Percentiles rank a stretch among this genome's conserved stretches.
These are phyloP conservation scores for Penstemon newberryi DNA, from an alignment of 257 asterid genomes.

Conservation along the genomic window DNA sequence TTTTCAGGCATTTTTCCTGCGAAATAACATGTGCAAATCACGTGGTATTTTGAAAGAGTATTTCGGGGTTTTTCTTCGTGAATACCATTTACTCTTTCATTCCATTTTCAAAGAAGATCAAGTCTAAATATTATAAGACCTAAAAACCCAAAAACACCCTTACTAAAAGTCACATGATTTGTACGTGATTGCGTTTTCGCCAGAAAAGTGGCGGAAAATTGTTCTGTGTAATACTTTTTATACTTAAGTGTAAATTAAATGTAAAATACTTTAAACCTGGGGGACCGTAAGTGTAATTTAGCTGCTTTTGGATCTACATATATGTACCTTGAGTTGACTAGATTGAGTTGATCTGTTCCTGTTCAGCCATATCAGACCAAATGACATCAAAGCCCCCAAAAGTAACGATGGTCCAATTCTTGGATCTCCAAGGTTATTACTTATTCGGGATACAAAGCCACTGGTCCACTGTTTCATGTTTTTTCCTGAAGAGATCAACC, in stretches of 20 bases:
- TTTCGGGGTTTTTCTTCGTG: no score
- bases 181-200: no score
- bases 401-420: conserved; percentile 87
- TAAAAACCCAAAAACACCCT: no score
- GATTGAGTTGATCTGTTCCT: conserved; percentile 55
- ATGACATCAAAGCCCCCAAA: conserved; percentile 70
- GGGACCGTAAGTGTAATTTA: no score
- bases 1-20: no score
- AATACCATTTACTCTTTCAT: no score
- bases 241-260: neutral
- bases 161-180: no score
- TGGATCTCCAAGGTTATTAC: conserved; percentile 68
- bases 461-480: conserved; percentile 44
- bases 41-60: no score
- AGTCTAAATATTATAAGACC: no score
- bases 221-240: neutral
- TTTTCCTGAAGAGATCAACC: conserved; percentile 45
- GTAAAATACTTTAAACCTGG: neutral
- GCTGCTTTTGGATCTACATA: neutral
- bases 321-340: conserved; percentile 43
- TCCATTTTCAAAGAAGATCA: no score
- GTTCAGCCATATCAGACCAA: conserved; percentile 65
- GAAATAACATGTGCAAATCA: no score
- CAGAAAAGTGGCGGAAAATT: no score
- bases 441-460: conserved; percentile 34